Evolutionary conservation across 2,329 filamentous ascomycete species (phyloP).

Genomic region (Parasarocladium wereldwijsianum): DNA sequence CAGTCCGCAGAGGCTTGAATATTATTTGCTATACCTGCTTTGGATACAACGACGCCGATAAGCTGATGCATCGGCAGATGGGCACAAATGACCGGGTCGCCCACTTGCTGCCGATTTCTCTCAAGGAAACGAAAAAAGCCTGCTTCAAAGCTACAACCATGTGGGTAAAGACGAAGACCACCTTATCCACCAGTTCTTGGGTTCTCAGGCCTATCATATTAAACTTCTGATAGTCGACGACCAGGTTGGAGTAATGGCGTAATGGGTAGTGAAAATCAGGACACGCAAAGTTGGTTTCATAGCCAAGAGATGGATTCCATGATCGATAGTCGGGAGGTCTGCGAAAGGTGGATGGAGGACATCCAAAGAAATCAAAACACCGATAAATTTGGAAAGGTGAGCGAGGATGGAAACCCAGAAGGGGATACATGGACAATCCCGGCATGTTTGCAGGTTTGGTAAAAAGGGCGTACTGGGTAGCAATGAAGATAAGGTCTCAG

Average conservation of each 20-base stretch:
- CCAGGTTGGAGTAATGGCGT: constrained; percentile 52
- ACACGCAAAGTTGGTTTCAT: constrained; percentile 69
- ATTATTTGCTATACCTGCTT: constrained; percentile 61
- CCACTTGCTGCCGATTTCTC: constrained; percentile 37
- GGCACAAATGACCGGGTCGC: constrained; percentile 63
- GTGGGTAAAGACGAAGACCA: constrained; percentile 56
- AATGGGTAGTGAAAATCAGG: constrained; percentile 64
- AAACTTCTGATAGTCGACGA: constrained; percentile 65
- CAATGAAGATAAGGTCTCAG: no score
- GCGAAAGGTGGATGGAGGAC: constrained; percentile 45
- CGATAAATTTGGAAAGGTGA: constrained; percentile 37
- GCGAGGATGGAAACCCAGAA: constrained; percentile 31
- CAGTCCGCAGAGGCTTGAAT: constrained; percentile 51
- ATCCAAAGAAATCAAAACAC: constrained; percentile 56
- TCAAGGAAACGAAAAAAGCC: constrained; percentile 27
- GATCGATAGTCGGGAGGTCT: constrained; percentile 49
- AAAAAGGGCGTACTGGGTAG: constrained; percentile 7
- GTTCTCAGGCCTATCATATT: constrained; percentile 57
- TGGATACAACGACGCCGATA: constrained; percentile 66
- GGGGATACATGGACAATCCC: constrained; percentile 7
- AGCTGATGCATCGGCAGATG: constrained; percentile 61
- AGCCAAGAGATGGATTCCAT: constrained; percentile 66
- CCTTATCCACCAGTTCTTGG: constrained; percentile 52
- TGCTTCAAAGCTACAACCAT: constrained; percentile 53
- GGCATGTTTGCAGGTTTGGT: constrained; percentile 6